phyloP scores from a whole-genome alignment of 257 asterid genomes.

The Solanum pennellii region DNA sequence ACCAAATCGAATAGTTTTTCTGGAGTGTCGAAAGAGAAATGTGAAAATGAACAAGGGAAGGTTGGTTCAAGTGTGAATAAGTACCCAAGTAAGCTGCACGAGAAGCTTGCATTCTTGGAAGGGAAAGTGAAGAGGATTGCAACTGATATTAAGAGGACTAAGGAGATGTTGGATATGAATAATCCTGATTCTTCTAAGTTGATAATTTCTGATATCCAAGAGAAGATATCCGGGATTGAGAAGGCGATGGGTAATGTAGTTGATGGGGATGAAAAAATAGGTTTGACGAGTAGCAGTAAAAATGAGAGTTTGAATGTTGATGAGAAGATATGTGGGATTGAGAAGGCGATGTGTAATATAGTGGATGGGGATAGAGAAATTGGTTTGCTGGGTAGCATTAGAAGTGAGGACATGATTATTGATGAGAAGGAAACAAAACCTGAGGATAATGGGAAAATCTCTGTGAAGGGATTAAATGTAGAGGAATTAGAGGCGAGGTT shows the following conservation, averaged over 20 bases:
- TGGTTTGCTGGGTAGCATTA: neutral
- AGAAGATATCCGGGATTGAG: constrained; percentile 68
- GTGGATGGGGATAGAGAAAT: constrained; percentile 8
- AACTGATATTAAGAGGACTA: constrained; percentile 59
- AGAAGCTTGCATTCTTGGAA: constrained; percentile 73
- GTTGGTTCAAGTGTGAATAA: constrained; percentile 9
- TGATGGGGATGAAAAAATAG: constrained; percentile 19
- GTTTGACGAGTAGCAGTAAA: neutral
- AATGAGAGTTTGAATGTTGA: constrained; percentile 5
- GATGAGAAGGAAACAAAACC: neutral
- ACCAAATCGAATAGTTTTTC: constrained; percentile 14
- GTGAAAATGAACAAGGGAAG: constrained; percentile 12
- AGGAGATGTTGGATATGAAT: constrained; percentile 58
- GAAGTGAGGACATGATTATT: neutral
- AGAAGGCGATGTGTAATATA: neutral
- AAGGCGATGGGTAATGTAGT: constrained; percentile 53
- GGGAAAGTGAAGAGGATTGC: constrained; percentile 81
- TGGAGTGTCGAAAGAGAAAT: constrained; percentile 13
- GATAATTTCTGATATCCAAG: constrained; percentile 57
- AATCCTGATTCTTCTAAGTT: constrained; percentile 58
- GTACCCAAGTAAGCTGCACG: constrained; percentile 55
- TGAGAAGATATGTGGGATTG: neutral
- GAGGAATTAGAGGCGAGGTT: constrained; percentile 56
- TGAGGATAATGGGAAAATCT: constrained; percentile 16
- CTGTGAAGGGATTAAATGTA: constrained; percentile 42